Conservation (phyloP, 306 rosid genomes). For the Hippophae gyantsensis region DNA sequence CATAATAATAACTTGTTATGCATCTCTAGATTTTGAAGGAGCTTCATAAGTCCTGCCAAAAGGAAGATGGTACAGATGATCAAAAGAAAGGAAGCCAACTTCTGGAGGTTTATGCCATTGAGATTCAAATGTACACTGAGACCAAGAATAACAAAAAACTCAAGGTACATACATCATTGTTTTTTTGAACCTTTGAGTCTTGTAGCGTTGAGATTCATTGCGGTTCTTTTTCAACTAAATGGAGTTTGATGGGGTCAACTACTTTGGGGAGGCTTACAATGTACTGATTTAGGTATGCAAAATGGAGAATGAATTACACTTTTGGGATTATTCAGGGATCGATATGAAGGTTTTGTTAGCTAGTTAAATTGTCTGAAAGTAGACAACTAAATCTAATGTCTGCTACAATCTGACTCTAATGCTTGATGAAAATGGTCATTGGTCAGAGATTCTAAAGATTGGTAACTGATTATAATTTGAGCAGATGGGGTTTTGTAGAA, state of each 20-base stretch:
- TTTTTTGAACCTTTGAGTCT: not conserved
- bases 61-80: conserved; percentile 95
- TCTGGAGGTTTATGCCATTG: conserved; percentile 88
- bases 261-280: not conserved
- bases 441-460: no score
- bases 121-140: conserved; percentile 97
- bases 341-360: not conserved
- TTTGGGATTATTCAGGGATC: not conserved
- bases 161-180: conserved; percentile 40
- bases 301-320: not conserved
- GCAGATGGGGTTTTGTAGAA: no score
- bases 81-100: conserved; percentile 98
- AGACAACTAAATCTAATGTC: not conserved
- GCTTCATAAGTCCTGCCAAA: conserved; percentile 88
- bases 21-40: conserved; percentile 72
- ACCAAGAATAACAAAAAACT: conserved; percentile 96
- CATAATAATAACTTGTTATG: conserved; percentile 12
- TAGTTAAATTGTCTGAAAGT: not conserved
- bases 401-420: no score
- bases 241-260: not conserved
- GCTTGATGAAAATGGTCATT: no score
- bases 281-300: not conserved
- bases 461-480: no score
- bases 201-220: not conserved
- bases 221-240: not conserved